Evolutionary conservation across 1,139 yeast species (phyloP), one percentile per base, ranked within the genome.

Genomic region (Taphrina populina): DNA sequence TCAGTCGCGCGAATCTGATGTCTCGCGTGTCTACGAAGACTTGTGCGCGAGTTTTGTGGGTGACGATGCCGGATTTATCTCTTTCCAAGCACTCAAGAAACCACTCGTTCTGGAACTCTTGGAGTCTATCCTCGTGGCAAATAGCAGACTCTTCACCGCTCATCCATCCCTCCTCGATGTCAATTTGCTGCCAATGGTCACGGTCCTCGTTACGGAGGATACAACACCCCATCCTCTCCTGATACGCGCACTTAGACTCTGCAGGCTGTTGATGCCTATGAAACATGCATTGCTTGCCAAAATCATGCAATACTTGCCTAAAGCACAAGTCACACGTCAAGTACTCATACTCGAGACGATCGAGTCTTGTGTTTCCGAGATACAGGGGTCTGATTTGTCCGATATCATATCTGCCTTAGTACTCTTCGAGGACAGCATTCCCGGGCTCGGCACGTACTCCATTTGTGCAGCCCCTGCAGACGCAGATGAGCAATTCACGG

Each of bases 21-120:
- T 49, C 1, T 43, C 47, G 4, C 47, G 47, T 17, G 39, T 49
- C 37, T 39, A 39, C 30, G 46, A 49, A 32, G 54, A 49, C 20
- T 24, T 49, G 13, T 49, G 54, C 27, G 27, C 46, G 4, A 39
- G 32, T 11, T 32, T 41, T 4, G 23, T 27, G 32, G 32, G 26
- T 6, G 10, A 21, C 23, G 37, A 23, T 13, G 24, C 43, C 20
- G 44, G 44, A 10, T 29, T 49, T 10, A 46, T 33, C 17, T 30
- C 46, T 5, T 33, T 49, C 33, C 29, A 39, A 17, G 26, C 19
- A 10, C 20, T 49, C 27, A 30, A 21, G 19, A 11, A n/a, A 3
- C 24, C 37, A n/a, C 19, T 49, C 21, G 27, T 41, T 8, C 46
- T 49, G 8, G 54, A 49, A 10, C 34, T 39, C 11, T 17, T 49